A percentile compares a stretch with the other conserved stretches of the same genome.
Conservation (phyloP, 2,329 filamentous ascomycete genomes). For the Phyllosticta citrichinensis region DNA sequence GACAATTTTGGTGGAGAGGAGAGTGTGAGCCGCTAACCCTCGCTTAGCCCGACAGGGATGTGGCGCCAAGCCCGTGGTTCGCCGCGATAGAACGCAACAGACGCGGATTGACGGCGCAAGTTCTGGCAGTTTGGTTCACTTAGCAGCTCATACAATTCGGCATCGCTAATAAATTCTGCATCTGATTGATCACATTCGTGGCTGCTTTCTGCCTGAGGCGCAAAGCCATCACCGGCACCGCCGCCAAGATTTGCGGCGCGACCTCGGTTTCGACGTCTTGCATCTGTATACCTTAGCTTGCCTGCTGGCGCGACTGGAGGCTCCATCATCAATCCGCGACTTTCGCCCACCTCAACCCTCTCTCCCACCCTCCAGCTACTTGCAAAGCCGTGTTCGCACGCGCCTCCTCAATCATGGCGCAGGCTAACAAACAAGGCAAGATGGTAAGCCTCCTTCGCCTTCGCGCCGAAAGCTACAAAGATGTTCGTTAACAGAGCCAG, state of each 20-base stretch:
- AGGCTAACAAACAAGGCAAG: slow-evolving; percentile 87
- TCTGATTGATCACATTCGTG: neutral
- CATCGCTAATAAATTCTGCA: neutral
- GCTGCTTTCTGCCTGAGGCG: slow-evolving; percentile 3
- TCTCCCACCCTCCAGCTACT: neutral
- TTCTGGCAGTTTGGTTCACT: neutral
- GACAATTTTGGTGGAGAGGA: slow-evolving; percentile 10
- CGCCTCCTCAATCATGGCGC: slow-evolving; percentile 32
- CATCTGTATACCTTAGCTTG: slow-evolving; percentile 7
- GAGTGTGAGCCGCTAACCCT: slow-evolving; percentile 11
- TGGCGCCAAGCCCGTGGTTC: neutral
- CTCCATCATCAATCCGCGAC: neutral
- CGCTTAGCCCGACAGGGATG: slow-evolving; percentile 10
- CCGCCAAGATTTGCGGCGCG: slow-evolving; percentile 6
- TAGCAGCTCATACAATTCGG: neutral
- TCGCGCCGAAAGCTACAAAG: slow-evolving; percentile 45
- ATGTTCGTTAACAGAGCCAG: slow-evolving; percentile 37
- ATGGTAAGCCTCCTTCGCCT: slow-evolving; percentile 64
- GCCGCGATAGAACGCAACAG: neutral
- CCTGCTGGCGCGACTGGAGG: neutral
- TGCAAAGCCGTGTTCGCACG: slow-evolving; percentile 30
- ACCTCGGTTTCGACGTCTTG: slow-evolving; percentile 3
- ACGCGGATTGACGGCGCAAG: neutral
- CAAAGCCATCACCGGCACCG: neutral
- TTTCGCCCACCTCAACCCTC: neutral